Evolutionary conservation across 768 basidiomycete genomes (phyloP).

Genomic region (Porphyrellus cyaneotinctus): DNA sequence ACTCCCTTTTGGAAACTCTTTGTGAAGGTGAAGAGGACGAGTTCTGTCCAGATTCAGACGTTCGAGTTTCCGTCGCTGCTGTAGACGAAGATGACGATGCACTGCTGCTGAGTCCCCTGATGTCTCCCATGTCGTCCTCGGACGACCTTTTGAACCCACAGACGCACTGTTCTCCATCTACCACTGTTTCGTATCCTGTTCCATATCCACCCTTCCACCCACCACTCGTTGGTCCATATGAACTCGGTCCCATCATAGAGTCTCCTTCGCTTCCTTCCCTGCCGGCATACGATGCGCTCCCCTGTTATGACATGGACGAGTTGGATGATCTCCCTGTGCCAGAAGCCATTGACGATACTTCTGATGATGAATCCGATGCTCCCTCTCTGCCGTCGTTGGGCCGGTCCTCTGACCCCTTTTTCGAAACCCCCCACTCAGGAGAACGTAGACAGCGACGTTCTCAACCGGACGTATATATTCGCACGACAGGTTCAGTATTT

Average conservation of each 20-base stretch:
- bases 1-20: conserved; percentile 72
- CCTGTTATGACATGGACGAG: conserved; percentile 61
- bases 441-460: conserved; percentile 49
- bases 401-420: conserved; percentile 53
- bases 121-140: conserved; percentile 72
- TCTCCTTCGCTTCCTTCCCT: conserved; percentile 40
- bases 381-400: conserved; percentile 58
- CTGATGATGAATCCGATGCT: conserved; percentile 80
- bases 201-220: conserved; percentile 64
- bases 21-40: conserved; percentile 71
- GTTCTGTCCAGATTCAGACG: conserved; percentile 42
- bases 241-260: conserved; percentile 42
- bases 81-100: conserved; percentile 58
- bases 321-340: conserved; percentile 67
- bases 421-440: conserved; percentile 46
- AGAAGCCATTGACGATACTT: conserved; percentile 79
- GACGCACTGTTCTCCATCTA: conserved; percentile 44
- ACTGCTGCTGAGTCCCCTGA: conserved; percentile 53
- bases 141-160: conserved; percentile 63
- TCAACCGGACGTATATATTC: conserved; percentile 58
- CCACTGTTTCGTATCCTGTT: conserved; percentile 55
- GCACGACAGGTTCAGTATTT: conserved; percentile 54
- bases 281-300: conserved; percentile 48
- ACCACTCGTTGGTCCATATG: conserved; percentile 51
- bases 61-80: conserved; percentile 43